phyloP scores from a whole-genome alignment of 2,329 filamentous ascomycete genomes.

The Arthrobotrys megalospora region DNA sequence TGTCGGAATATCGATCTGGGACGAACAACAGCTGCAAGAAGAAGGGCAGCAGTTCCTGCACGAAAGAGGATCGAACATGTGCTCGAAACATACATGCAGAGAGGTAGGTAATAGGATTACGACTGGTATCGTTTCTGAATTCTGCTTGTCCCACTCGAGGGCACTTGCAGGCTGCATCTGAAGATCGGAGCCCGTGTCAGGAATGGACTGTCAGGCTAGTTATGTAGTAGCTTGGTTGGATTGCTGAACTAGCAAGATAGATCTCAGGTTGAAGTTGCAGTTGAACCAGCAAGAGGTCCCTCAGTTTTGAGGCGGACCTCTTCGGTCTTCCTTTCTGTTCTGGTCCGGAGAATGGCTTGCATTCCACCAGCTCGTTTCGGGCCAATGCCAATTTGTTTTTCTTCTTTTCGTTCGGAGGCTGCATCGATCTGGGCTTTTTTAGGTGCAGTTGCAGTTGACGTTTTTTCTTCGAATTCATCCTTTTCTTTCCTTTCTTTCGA shows the following conservation, averaged over 20 bases:
- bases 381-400: constrained; percentile 26
- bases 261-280: constrained; percentile 11
- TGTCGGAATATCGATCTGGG: constrained; percentile 19
- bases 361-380: constrained; percentile 52
- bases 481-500: constrained; percentile 14
- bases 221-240: not conserved
- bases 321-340: constrained; percentile 42
- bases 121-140: constrained; percentile 7
- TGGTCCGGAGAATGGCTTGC: constrained; percentile 44
- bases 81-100: constrained; percentile 16
- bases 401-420: constrained; percentile 4
- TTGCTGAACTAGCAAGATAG: not conserved
- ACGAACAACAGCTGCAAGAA: not conserved
- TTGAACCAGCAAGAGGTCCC: constrained; percentile 25
- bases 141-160: constrained; percentile 15
- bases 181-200: constrained; percentile 53
- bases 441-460: not conserved
- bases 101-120: not conserved
- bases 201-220: constrained; percentile 22
- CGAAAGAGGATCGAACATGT: constrained; percentile 22
- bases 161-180: constrained; percentile 45
- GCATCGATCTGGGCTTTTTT: constrained; percentile 27
- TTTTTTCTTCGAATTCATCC: constrained; percentile 1
- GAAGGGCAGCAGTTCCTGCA: constrained; percentile 15
- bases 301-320: constrained; percentile 56